Evolutionary conservation across 106 monocot genomes (phyloP).

Genomic region (Chionographis japonica): DNA sequence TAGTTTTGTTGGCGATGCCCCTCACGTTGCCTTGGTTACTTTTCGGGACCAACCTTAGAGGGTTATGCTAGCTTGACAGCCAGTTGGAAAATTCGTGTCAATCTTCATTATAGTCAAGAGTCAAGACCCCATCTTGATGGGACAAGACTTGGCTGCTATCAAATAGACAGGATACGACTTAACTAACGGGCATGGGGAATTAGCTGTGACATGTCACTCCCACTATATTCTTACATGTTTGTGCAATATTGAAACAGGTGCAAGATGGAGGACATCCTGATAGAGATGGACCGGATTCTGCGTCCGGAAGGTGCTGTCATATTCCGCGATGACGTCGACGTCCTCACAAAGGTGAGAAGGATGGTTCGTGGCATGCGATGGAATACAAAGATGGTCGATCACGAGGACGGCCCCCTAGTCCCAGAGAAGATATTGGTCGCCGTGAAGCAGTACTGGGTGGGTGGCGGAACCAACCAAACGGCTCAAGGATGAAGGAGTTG

Average conservation of each 20-base stretch:
- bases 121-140: too few relatives aligned
- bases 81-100: too few relatives aligned
- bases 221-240: not conserved
- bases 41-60: too few relatives aligned
- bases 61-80: too few relatives aligned
- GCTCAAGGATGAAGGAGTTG: not conserved
- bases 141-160: too few relatives aligned
- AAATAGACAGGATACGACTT: too few relatives aligned
- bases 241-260: slow-evolving; percentile 19
- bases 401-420: slow-evolving; percentile 36
- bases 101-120: too few relatives aligned
- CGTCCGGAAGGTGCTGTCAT: slow-evolving; percentile 51
- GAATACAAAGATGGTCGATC: slow-evolving; percentile 33
- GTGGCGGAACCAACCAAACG: slow-evolving; percentile 16
- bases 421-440: slow-evolving; percentile 43
- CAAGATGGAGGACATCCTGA: slow-evolving; percentile 51
- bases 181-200: not conserved
- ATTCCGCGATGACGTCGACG: slow-evolving; percentile 34
- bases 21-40: too few relatives aligned
- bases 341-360: slow-evolving; percentile 36
- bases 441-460: slow-evolving; percentile 53
- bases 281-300: slow-evolving; percentile 53
- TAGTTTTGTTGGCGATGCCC: too few relatives aligned
- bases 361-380: slow-evolving; percentile 34
- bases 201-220: not conserved